A percentile compares a stretch with the other conserved stretches of the same genome.
Evolutionary conservation across 306 rosid species (phyloP).

Genomic region (Lathyrus sativus): DNA sequence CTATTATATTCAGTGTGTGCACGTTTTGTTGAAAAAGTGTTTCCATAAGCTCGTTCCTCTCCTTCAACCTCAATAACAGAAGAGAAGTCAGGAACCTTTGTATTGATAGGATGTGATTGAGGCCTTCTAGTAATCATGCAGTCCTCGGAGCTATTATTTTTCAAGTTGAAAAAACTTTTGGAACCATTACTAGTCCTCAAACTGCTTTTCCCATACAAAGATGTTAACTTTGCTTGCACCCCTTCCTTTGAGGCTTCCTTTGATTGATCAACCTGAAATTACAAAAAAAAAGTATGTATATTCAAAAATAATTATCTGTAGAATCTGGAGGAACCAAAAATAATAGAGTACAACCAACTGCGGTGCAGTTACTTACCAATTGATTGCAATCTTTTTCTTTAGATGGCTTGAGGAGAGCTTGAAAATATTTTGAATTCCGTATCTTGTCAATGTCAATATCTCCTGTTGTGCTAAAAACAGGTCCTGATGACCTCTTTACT

Average conservation of each 20-base stretch:
- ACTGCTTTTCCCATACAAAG: slow-evolving; percentile 49
- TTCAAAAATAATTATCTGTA: slow-evolving; percentile 14
- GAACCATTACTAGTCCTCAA: slow-evolving; percentile 45
- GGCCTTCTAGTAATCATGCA: slow-evolving; percentile 58
- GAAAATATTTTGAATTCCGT: slow-evolving; percentile 74
- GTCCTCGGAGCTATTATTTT: slow-evolving; percentile 52
- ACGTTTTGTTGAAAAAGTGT: slow-evolving; percentile 54
- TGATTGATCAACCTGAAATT: slow-evolving; percentile 49
- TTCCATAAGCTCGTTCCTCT: slow-evolving; percentile 62
- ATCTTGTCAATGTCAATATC: slow-evolving; percentile 75
- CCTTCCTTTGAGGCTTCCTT: slow-evolving; percentile 46
- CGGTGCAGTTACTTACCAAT: slow-evolving; percentile 43
- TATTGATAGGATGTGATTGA: slow-evolving; percentile 40
- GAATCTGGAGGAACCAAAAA: slow-evolving; percentile 4
- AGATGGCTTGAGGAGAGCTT: slow-evolving; percentile 56
- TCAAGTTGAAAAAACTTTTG: slow-evolving; percentile 45
- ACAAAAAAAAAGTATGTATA: slow-evolving; percentile 2
- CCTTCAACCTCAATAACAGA: slow-evolving; percentile 52
- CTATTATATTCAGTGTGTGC: slow-evolving; percentile 58
- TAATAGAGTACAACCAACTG: not conserved
- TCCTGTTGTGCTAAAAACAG: slow-evolving; percentile 55
- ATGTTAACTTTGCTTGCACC: slow-evolving; percentile 57
- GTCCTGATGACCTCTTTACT: slow-evolving; percentile 66
- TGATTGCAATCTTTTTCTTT: slow-evolving; percentile 43
- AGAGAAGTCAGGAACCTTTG: slow-evolving; percentile 45